phyloP scores from a whole-genome alignment of 257 asterid species.

The Gentiana dahurica region DNA sequence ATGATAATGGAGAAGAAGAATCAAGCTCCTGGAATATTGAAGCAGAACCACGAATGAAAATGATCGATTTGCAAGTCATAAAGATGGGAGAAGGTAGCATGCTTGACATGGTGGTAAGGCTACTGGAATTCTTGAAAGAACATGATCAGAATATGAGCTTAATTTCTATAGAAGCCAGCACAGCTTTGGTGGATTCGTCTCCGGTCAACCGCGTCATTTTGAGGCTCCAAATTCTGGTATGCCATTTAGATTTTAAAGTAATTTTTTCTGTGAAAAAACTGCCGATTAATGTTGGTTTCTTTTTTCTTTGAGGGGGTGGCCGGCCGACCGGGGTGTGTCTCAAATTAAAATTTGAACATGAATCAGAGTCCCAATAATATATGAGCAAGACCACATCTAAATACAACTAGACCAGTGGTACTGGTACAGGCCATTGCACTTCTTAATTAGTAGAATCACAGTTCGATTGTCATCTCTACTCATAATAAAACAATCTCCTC shows the following conservation, averaged over 20 bases:
- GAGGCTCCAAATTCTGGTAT: conserved; percentile 54
- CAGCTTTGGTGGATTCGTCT: conserved; percentile 25
- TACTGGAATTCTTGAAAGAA: conserved; percentile 44
- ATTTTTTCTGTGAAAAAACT: too few relatives aligned
- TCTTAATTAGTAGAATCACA: too few relatives aligned
- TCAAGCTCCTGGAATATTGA: conserved; percentile 22
- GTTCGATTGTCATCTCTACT: too few relatives aligned
- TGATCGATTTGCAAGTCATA: conserved; percentile 47
- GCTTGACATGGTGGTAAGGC: conserved; percentile 31
- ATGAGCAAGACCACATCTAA: too few relatives aligned
- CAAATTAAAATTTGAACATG: too few relatives aligned
- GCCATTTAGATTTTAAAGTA: background rate
- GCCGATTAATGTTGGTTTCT: too few relatives aligned
- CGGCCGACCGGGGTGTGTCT: too few relatives aligned
- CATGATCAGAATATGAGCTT: conserved; percentile 21
- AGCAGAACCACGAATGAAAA: conserved; percentile 7
- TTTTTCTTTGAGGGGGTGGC: too few relatives aligned
- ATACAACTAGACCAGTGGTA: too few relatives aligned
- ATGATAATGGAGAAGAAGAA: background rate
- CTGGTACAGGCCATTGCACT: too few relatives aligned
- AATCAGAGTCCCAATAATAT: too few relatives aligned
- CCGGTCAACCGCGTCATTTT: conserved; percentile 23
- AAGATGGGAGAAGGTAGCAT: conserved; percentile 32
- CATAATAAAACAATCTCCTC: too few relatives aligned
- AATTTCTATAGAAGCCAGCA: conserved; percentile 41